Percentiles rank a stretch among this genome's conserved stretches.
These are phyloP conservation scores for Ascobolus immersus DNA, from an alignment of 495 filamentous ascomycete genomes.

Conservation along the genomic window DNA sequence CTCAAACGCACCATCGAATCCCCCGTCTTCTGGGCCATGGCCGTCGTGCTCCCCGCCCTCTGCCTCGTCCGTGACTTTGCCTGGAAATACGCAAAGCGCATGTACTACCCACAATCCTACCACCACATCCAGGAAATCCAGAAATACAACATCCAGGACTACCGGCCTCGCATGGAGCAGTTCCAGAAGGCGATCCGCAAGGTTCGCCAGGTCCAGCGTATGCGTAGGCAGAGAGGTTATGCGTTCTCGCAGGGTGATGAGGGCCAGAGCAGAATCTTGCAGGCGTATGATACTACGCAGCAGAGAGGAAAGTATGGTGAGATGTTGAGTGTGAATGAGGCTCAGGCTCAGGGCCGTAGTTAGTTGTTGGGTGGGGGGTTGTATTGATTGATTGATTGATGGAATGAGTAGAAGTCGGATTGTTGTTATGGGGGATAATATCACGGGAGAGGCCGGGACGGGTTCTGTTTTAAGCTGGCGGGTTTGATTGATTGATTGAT, in stretches of 20 bases:
- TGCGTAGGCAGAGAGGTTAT: constrained; percentile 97
- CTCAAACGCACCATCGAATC: constrained; percentile 55
- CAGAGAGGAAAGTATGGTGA: constrained; percentile 83
- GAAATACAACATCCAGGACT: constrained; percentile 99
- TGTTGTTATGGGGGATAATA: too few relatives aligned
- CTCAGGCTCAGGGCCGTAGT: too few relatives aligned
- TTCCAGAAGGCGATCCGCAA: constrained; percentile 99
- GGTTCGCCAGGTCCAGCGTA: constrained; percentile 91
- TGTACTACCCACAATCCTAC: constrained; percentile 89
- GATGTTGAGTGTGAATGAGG: constrained; percentile 42
- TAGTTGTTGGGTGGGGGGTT: too few relatives aligned
- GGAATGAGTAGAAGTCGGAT: too few relatives aligned
- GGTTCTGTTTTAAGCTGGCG: too few relatives aligned
- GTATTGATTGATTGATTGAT: too few relatives aligned
- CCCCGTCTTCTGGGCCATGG: constrained; percentile 77
- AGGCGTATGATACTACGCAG: constrained; percentile 90
- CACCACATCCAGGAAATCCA: constrained; percentile 99
- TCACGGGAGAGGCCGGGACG: too few relatives aligned
- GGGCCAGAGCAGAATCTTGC: constrained; percentile 70
- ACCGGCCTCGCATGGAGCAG: constrained; percentile 92
- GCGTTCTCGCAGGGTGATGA: constrained; percentile 97
- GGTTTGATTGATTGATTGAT: too few relatives aligned
- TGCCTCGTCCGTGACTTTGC: constrained; percentile 79
- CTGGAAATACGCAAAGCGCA: constrained; percentile 58
- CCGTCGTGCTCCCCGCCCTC: constrained; percentile 47